Percentiles rank a stretch among this genome's conserved stretches.
Conservation (phyloP, 208 protist genomes). For the Trypanosoma melophagium region DNA sequence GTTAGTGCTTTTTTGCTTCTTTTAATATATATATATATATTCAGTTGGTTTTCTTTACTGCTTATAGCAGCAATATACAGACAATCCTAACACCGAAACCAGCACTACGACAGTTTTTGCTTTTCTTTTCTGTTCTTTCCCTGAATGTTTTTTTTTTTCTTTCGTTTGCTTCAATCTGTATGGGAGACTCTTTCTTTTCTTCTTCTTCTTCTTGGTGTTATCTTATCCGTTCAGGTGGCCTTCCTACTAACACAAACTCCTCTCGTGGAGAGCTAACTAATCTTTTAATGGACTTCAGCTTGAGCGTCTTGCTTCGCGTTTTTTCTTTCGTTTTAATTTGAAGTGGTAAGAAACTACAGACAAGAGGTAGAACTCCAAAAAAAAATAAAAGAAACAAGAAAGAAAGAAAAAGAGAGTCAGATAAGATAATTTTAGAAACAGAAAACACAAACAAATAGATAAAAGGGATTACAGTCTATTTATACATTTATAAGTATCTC, state of each 20-base stretch:
- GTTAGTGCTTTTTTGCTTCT: too few relatives aligned
- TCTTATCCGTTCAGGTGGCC: slow-evolving; percentile 2
- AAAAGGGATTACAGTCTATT: too few relatives aligned
- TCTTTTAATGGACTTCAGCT: slow-evolving; percentile 18
- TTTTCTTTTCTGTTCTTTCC: too few relatives aligned
- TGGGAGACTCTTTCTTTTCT: too few relatives aligned
- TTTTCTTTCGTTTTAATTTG: slow-evolving; percentile 6
- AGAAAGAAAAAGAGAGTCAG: slow-evolving; percentile 16
- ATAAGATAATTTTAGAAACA: too few relatives aligned
- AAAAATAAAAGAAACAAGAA: slow-evolving; percentile 5
- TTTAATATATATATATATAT: too few relatives aligned
- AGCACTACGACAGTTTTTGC: too few relatives aligned
- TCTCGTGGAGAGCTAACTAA: slow-evolving; percentile 8
- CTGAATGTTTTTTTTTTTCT: slow-evolving; percentile 5
- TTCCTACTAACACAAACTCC: slow-evolving; percentile 6
- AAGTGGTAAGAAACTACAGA: slow-evolving; percentile 8
- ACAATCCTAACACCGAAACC: too few relatives aligned
- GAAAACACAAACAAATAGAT: too few relatives aligned
- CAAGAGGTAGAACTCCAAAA: not conserved
- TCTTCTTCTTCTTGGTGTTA: not conserved
- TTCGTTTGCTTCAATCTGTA: not conserved
- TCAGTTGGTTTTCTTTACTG: too few relatives aligned
- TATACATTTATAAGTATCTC: too few relatives aligned
- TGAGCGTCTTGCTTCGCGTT: not conserved
- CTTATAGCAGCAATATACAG: too few relatives aligned